A percentile compares a stretch with the other conserved stretches of the same genome.
These are phyloP conservation scores for Amoebophrya sp. DNA, from an alignment of 169 alveolate genomes.

Conservation along the genomic window DNA sequence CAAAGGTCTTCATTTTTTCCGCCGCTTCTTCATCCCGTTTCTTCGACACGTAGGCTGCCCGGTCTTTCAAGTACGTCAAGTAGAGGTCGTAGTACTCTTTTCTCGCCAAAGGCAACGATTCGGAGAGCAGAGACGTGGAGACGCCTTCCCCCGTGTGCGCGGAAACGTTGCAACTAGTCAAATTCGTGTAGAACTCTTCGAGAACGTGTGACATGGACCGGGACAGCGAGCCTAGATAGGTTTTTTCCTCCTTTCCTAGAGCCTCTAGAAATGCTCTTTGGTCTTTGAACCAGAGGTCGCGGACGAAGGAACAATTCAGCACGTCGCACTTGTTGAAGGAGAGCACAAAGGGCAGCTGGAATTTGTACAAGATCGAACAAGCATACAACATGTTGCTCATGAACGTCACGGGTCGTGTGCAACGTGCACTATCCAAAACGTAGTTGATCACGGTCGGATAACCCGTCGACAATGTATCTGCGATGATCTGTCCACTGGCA, in stretches of 20 bases:
- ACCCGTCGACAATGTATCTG: constrained; percentile 44
- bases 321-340: constrained; percentile 26
- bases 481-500: constrained; percentile 93
- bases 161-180: background rate
- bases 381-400: constrained; percentile 97
- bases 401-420: constrained; percentile 90
- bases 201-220: constrained; percentile 5
- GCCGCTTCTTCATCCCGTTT: background rate
- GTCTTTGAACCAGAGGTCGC: background rate
- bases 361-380: constrained; percentile 86
- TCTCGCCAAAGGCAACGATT: background rate
- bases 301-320: background rate
- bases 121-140: background rate
- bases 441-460: constrained; percentile 73
- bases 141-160: background rate
- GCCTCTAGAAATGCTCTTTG: background rate
- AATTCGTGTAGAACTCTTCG: background rate
- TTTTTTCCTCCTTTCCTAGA: background rate
- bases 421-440: constrained; percentile 87
- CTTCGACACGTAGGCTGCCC: background rate
- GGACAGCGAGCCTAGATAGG: background rate
- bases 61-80: background rate
- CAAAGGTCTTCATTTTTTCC: background rate
- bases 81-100: background rate
- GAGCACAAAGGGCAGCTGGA: constrained; percentile 19